phyloP scores from a whole-genome alignment of 495 filamentous ascomycete genomes.

The Xylaria palmicola region DNA sequence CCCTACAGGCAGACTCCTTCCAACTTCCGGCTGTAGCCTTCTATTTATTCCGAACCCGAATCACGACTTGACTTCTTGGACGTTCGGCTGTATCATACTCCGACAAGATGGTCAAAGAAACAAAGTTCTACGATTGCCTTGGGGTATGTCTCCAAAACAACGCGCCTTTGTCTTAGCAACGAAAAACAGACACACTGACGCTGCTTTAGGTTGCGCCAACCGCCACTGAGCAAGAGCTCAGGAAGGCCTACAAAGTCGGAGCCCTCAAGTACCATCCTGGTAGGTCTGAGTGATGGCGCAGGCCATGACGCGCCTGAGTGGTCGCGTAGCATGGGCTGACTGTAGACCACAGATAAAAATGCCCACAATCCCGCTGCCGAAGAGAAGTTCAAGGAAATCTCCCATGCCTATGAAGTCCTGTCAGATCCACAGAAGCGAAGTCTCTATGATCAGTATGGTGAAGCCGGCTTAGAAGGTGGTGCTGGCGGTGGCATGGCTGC shows the following conservation, averaged over 20 bases:
- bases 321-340: constrained; percentile 21
- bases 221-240: constrained; percentile 75
- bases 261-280: constrained; percentile 90
- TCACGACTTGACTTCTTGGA: not conserved
- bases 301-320: too few species aligned
- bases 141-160: constrained; percentile 60
- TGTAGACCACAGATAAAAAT: constrained; percentile 76
- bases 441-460: constrained; percentile 95
- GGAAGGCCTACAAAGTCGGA: constrained; percentile 86
- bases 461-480: constrained; percentile 89
- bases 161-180: not conserved
- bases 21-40: not conserved
- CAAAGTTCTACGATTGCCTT: constrained; percentile 80
- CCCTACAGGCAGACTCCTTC: constrained; percentile 15
- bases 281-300: constrained; percentile 43
- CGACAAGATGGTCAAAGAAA: constrained; percentile 83
- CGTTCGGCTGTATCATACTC: constrained; percentile 6
- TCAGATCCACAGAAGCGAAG: constrained; percentile 87
- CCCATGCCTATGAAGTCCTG: constrained; percentile 90
- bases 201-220: constrained; percentile 64
- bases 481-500: constrained; percentile 89
- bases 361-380: constrained; percentile 87
- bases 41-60: not conserved
- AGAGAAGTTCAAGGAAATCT: constrained; percentile 97
- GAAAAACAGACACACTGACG: constrained; percentile 21